These are phyloP conservation scores for maize (Zea mays) DNA, from an alignment of 176 grass and related monocot species.

Conservation along the genomic window DNA sequence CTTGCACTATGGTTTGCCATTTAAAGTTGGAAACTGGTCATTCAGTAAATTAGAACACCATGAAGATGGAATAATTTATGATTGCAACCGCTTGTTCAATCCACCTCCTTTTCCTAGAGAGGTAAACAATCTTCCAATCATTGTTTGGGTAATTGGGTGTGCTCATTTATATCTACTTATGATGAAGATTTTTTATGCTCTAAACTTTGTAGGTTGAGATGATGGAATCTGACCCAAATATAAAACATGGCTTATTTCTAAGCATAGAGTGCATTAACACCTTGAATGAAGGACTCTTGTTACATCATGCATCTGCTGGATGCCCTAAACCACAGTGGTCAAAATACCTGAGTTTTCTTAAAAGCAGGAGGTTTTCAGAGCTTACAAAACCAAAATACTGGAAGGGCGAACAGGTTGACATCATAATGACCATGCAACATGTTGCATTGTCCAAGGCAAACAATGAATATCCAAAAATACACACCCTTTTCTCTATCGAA, in stretches of 20 bases:
- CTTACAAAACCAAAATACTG: slow-evolving; percentile 81
- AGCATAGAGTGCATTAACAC: slow-evolving; percentile 96
- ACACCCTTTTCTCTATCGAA: slow-evolving; percentile 97
- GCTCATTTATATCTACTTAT: no score
- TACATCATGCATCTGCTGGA: slow-evolving; percentile 74
- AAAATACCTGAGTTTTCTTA: slow-evolving; percentile 93
- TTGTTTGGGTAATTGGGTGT: no score
- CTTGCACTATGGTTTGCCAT: no score
- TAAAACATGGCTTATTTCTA: slow-evolving; percentile 73
- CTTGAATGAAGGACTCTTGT: slow-evolving; percentile 88
- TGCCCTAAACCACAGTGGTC: slow-evolving; percentile 91
- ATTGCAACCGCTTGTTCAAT: no score
- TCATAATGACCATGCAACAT: slow-evolving; percentile 31
- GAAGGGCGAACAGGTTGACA: slow-evolving; percentile 42
- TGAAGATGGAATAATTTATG: no score
- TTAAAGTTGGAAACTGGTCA: no score
- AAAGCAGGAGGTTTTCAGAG: slow-evolving; percentile 82
- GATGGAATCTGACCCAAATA: slow-evolving; percentile 76
- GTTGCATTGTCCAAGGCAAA: slow-evolving; percentile 42
- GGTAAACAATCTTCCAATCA: no score
- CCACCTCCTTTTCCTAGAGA: no score
- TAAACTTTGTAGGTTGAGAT: slow-evolving; percentile 67
- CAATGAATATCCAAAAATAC: slow-evolving; percentile 65
- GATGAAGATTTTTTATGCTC: slow-evolving; percentile 21
- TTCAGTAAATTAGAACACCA: no score